Evolutionary conservation across 1,284 basidiomycete species (phyloP), one percentile per base, ranked within the genome.

Genomic region (Apiotrichum brassicae): DNA sequence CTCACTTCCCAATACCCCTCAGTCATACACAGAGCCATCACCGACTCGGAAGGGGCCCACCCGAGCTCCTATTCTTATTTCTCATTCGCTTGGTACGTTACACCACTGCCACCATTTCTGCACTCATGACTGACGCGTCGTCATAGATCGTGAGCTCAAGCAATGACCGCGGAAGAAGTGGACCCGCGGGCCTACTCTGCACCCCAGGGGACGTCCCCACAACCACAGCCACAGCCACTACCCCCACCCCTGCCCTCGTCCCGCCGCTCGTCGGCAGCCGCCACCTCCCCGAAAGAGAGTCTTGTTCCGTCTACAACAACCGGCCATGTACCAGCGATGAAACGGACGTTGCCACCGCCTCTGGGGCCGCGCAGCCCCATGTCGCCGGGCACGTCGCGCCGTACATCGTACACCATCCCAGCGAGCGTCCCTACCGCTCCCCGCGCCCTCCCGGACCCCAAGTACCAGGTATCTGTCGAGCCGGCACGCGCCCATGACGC

Each of bases 161-260:
- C 39, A 25, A 48, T 48, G 46, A 48, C 46, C 39, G 46, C 32
- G 4, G 20, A 30, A 25, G 26, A 42, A 4, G 3, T 26, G 13
- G 40, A 42, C 26, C 26, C 40, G n/a, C n/a, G n/a, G n/a, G n/a
- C n/a, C n/a, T n/a, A n/a, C n/a, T n/a, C n/a, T n/a, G n/a, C n/a
- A n/a, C n/a, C n/a, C n/a, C n/a, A n/a, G n/a, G n/a, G n/a, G n/a
- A n/a, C n/a, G n/a, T n/a, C n/a, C n/a, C n/a, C n/a, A n/a, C n/a
- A n/a, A n/a, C n/a, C n/a, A n/a, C n/a, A n/a, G n/a, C n/a, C n/a
- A n/a, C n/a, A n/a, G 6, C 4, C 19, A 2, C 25, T 22, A 6
- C 12, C 6, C 22, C 33, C 33, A 6, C n/a, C 23, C 23, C 7
- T 12, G 12, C n/a, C 26, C n/a, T 19, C 7, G 26, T 42, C 40